Base-by-base conservation (phyloP, 176 grass and related monocot species). In the Raddia guianensis region DNA sequence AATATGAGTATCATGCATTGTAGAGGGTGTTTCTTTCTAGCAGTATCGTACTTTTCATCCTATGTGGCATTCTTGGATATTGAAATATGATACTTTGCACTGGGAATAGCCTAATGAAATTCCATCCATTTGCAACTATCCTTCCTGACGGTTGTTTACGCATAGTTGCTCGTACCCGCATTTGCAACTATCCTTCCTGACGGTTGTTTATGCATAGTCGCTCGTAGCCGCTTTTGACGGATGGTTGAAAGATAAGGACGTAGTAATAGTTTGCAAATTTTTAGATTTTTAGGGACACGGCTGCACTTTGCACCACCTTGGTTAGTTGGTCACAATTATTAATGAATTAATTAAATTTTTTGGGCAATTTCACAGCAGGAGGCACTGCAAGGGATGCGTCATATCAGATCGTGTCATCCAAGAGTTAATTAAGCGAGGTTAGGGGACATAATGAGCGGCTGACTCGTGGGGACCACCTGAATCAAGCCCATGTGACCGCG, bases 401-500 rank as follows among this genome's bases (percentile, higher is more conserved):
- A 8, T 21, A 14, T 40, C 37, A 40, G 4, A 40, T 40, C 37
- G 4, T 40, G 3, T 40, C 37, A 40, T 40, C 3, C 2, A 1
- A 40, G 44, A 5, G 11, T 64, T 65, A 33, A 83, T 13, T 18
- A 64, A 3, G 20, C 35, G 46, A 47, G 1, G 61, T 47, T 63
- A 7, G 37, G 54, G 66, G 12, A 18, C 63, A 54, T 45, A 61
- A 16, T 1, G 35, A 47, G 35, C 13, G 5, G 12, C 57, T 85
- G 75, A 54, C 45, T 12, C 9, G 0, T 14, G 35, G 67, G 75
- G 83, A 79, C 75, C 75, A 35, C 35, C 57, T 79, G 19, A 58
- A 78, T 72, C 56, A 78, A 63, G 4, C 12, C 66, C 75, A 73
- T 73, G 83, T 72, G 83, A 85, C 55, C 27, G 7, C 1, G 56